Evolutionary conservation across 805 yeast species (phyloP).

Genomic region (Candida nemodendra): DNA sequence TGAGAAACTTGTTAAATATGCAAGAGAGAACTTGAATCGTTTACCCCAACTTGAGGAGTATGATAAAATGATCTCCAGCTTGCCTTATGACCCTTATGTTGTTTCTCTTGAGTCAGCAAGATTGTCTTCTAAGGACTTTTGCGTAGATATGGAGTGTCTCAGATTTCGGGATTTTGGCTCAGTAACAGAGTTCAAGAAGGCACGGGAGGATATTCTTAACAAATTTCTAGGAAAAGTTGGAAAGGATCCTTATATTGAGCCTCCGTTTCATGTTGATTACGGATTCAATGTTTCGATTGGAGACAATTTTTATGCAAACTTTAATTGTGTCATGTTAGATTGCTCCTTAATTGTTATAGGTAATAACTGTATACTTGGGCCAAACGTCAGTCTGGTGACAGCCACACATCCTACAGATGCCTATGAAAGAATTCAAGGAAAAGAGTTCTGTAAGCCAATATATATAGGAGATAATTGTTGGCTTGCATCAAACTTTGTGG

Average conservation of each 20-base stretch:
- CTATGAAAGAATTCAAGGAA: conserved; percentile 37
- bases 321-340: conserved; percentile 56
- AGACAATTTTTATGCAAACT: conserved; percentile 57
- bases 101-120: conserved; percentile 35
- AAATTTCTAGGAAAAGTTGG: conserved; percentile 51
- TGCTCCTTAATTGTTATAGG: conserved; percentile 62
- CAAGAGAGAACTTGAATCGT: conserved; percentile 16
- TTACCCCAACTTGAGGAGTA: conserved; percentile 39
- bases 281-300: conserved; percentile 63
- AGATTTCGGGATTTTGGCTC: conserved; percentile 17
- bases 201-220: conserved; percentile 37
- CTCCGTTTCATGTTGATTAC: conserved; percentile 64
- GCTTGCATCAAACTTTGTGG: conserved; percentile 56
- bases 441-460: conserved; percentile 58
- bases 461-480: conserved; percentile 64
- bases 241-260: conserved; percentile 35
- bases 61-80: conserved; percentile 55
- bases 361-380: conserved; percentile 58
- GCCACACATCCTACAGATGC: conserved; percentile 67
- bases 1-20: conserved; percentile 20
- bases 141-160: conserved; percentile 12
- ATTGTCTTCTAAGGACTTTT: conserved; percentile 35
- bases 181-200: conserved; percentile 29
- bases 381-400: conserved; percentile 56
- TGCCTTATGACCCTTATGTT: conserved; percentile 36